phyloP scores from a whole-genome alignment of 306 rosid species.

The Herpetospermum pedunculosum region DNA sequence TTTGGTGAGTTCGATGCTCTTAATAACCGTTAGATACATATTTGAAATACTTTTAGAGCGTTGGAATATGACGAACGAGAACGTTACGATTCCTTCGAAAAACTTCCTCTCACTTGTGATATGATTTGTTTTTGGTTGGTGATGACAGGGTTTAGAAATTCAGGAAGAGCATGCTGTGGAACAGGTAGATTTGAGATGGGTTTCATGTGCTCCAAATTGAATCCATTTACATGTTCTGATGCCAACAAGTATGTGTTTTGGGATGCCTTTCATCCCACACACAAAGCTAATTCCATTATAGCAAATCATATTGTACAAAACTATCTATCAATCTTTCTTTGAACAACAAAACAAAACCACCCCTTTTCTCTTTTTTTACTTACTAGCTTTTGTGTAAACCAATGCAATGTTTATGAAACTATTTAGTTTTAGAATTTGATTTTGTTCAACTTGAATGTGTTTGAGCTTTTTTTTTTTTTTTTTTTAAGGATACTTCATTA shows the following conservation, averaged over 20 bases:
- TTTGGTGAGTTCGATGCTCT: slow-evolving; percentile 31
- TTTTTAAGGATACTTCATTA: too few species aligned
- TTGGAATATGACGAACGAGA: too few species aligned
- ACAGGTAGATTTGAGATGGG: slow-evolving; percentile 36
- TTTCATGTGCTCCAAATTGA: slow-evolving; percentile 24
- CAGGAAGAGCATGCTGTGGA: slow-evolving; percentile 36
- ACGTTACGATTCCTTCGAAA: too few species aligned
- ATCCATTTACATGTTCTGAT: slow-evolving; percentile 41
- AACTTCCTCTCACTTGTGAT: too few species aligned
- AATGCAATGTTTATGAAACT: too few species aligned
- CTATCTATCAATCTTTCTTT: slow-evolving; percentile 24
- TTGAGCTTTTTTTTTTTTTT: too few species aligned
- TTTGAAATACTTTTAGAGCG: too few species aligned
- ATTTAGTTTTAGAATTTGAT: too few species aligned
- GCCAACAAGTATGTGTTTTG: slow-evolving; percentile 42
- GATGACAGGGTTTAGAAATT: slow-evolving; percentile 31
- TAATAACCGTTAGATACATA: too few species aligned
- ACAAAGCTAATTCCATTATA: slow-evolving; percentile 31
- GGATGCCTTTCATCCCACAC: slow-evolving; percentile 54
- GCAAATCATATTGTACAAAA: slow-evolving; percentile 25
- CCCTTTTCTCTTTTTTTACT: too few species aligned
- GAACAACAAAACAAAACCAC: background rate
- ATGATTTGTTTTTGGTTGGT: background rate
- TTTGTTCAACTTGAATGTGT: too few species aligned
- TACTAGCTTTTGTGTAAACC: too few species aligned